Conservation (phyloP, 2,329 filamentous ascomycete genomes). For the Fusarium solani-melongenae region DNA sequence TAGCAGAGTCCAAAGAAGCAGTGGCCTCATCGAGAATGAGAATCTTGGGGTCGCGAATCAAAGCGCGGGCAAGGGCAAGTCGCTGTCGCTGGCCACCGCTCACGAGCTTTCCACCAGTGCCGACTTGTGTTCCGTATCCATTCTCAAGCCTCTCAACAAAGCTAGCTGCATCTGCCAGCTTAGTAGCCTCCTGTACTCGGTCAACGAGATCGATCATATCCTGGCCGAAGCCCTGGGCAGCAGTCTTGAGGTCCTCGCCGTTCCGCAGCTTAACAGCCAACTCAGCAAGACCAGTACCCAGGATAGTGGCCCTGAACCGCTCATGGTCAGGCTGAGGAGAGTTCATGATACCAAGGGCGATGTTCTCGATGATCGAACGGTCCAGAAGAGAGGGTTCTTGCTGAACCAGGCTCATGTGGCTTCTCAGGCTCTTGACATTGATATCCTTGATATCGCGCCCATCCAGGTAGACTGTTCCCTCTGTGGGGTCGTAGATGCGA, state of each 20-base stretch:
- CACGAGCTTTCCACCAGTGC: constrained; percentile 63
- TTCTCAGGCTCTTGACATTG: constrained; percentile 58
- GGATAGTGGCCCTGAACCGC: constrained; percentile 57
- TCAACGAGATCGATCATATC: constrained; percentile 62
- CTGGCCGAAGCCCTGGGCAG: constrained; percentile 56
- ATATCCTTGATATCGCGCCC: constrained; percentile 59
- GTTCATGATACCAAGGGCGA: constrained; percentile 61
- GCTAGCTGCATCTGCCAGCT: constrained; percentile 66
- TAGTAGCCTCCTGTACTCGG: constrained; percentile 62
- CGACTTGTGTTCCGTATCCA: constrained; percentile 65
- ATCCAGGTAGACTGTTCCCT: constrained; percentile 60
- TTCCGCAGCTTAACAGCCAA: constrained; percentile 63
- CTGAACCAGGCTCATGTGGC: constrained; percentile 57
- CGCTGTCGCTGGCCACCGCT: constrained; percentile 71
- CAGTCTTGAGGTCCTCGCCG: constrained; percentile 59
- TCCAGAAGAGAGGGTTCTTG: constrained; percentile 59
- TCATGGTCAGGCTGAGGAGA: constrained; percentile 53
- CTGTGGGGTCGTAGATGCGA: constrained; percentile 67
- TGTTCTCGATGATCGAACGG: constrained; percentile 62
- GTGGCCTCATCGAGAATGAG: constrained; percentile 73
- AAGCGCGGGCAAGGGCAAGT: constrained; percentile 67
- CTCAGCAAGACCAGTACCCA: constrained; percentile 60
- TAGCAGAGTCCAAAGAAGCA: constrained; percentile 68
- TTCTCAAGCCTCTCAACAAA: constrained; percentile 67
- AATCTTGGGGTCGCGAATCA: constrained; percentile 67